Evolutionary conservation across 129 eudicot species (phyloP).

Genomic region (Pittosporum tobira): DNA sequence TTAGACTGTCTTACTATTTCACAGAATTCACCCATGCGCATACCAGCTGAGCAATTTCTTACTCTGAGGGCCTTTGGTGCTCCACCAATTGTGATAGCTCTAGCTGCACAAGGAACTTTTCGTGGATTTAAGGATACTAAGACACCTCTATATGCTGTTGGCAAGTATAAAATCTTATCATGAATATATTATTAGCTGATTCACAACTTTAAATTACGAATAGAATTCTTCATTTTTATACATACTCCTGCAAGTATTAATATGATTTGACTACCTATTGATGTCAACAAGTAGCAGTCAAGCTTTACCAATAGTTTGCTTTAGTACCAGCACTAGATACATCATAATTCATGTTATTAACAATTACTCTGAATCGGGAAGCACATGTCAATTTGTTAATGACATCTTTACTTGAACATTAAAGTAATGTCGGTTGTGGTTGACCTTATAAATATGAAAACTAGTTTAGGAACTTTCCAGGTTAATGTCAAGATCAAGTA

Average conservation of each 20-base stretch:
- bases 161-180: conserved; percentile 38
- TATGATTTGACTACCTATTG: not conserved
- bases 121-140: conserved; percentile 93
- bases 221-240: not conserved
- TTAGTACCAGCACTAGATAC: not conserved
- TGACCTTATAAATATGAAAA: not conserved
- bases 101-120: conserved; percentile 96
- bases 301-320: not conserved
- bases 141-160: conserved; percentile 92
- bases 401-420: not conserved
- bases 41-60: conserved; percentile 82
- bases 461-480: not conserved
- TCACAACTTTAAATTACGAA: not conserved
- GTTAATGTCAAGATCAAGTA: not conserved
- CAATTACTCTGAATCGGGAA: not conserved
- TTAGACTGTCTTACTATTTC: not conserved
- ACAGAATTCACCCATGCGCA: conserved; percentile 88
- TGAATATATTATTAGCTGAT: not conserved
- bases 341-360: not conserved
- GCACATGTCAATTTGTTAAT: not conserved
- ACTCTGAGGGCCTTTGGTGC: conserved; percentile 91
- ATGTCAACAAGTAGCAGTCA: not conserved
- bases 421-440: not conserved
- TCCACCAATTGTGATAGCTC: conserved; percentile 84
- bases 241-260: not conserved